phyloP scores from a whole-genome alignment of 2,329 filamentous ascomycete species.

The Septoria petroselini region DNA sequence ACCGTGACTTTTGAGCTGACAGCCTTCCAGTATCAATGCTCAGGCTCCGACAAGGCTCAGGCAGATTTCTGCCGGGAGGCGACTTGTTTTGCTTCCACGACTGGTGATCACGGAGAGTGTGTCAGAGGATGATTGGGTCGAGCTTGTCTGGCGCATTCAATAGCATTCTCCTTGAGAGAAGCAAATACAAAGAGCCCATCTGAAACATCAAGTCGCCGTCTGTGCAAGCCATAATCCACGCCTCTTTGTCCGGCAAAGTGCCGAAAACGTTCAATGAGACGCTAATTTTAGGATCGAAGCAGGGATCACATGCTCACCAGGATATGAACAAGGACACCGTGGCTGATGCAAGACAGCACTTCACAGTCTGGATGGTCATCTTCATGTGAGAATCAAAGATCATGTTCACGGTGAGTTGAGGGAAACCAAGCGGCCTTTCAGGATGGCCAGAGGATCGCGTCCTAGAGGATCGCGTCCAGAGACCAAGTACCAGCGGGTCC shows the following conservation, averaged over 20 bases:
- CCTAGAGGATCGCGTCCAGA: neutral
- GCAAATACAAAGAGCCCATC: no score
- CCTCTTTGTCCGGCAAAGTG: slow-evolving; percentile 1
- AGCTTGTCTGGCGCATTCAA: neutral
- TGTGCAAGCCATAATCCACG: no score
- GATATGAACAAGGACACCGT: slow-evolving; percentile 8
- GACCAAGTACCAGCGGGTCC: slow-evolving; percentile 8
- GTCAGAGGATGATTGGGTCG: neutral
- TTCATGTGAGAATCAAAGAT: neutral
- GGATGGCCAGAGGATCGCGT: slow-evolving; percentile 4
- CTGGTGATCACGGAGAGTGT: slow-evolving; percentile 8
- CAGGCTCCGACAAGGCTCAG: neutral
- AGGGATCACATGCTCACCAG: slow-evolving; percentile 5
- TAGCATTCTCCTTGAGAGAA: no score
- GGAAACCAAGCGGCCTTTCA: neutral
- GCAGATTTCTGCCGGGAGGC: slow-evolving; percentile 3
- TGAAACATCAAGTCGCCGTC: no score
- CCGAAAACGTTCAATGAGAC: neutral
- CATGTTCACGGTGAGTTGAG: neutral
- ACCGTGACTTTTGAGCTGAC: neutral
- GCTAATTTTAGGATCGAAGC: slow-evolving; percentile 3
- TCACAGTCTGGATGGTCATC: neutral
- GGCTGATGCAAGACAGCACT: neutral
- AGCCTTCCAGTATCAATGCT: slow-evolving; percentile 9
- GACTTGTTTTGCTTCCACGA: slow-evolving; percentile 13